phyloP scores from a whole-genome alignment of 208 protist genomes.

The Trypanosoma grayi region DNA sequence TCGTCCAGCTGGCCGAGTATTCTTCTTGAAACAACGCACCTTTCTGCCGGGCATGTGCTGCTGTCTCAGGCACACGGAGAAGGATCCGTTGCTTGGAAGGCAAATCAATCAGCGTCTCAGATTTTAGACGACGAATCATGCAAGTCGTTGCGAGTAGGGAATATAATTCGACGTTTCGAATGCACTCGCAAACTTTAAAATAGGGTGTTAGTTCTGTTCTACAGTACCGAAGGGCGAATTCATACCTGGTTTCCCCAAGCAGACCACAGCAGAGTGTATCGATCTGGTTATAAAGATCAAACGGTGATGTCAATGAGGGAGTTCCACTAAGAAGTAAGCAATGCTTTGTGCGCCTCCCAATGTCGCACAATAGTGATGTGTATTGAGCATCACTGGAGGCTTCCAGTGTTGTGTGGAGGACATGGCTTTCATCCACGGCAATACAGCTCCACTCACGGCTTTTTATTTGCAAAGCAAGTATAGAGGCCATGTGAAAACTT shows the following conservation, averaged over 20 bases:
- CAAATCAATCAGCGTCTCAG: slow-evolving; percentile 65
- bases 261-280: slow-evolving; percentile 56
- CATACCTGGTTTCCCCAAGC: slow-evolving; percentile 47
- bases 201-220: slow-evolving; percentile 48
- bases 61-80: slow-evolving; percentile 40
- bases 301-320: slow-evolving; percentile 52
- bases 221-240: slow-evolving; percentile 79
- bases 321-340: slow-evolving; percentile 79
- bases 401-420: slow-evolving; percentile 70
- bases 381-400: slow-evolving; percentile 56
- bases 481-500: slow-evolving; percentile 82
- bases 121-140: slow-evolving; percentile 71
- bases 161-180: slow-evolving; percentile 42
- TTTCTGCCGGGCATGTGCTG: not conserved
- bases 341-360: slow-evolving; percentile 39
- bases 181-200: slow-evolving; percentile 40
- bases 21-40: slow-evolving; percentile 44
- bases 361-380: slow-evolving; percentile 38
- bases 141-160: slow-evolving; percentile 43
- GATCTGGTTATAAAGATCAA: slow-evolving; percentile 81
- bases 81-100: slow-evolving; percentile 66
- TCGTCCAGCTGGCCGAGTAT: slow-evolving; percentile 57
- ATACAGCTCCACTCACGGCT: slow-evolving; percentile 47
- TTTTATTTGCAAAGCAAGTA: slow-evolving; percentile 39
- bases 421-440: slow-evolving; percentile 77